Evolutionary conservation across 176 grass and related monocot genomes (phyloP).

Genomic region (Saccharum spontaneum): DNA sequence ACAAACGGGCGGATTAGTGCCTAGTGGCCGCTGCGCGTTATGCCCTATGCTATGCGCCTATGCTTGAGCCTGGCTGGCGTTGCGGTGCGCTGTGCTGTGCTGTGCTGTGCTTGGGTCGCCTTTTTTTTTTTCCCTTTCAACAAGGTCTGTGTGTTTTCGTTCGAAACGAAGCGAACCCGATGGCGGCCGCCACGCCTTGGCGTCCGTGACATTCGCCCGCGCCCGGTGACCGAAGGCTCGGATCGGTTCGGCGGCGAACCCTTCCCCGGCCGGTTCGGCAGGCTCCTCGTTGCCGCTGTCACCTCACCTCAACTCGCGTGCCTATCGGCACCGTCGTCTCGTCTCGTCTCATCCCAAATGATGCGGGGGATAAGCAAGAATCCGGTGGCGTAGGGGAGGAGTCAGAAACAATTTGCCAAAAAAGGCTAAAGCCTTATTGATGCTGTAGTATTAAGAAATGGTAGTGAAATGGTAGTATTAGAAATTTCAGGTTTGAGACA

Average conservation of each 20-base stretch:
- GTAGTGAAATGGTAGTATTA: too few relatives aligned
- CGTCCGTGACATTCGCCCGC: background rate
- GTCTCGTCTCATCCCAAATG: background rate
- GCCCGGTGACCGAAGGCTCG: too few relatives aligned
- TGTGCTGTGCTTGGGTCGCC: too few relatives aligned
- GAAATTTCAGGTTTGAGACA: too few relatives aligned
- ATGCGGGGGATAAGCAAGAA: conserved; percentile 8
- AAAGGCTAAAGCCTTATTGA: too few relatives aligned
- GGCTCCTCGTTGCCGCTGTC: background rate
- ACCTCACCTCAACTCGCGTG: background rate
- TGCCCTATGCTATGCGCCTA: background rate
- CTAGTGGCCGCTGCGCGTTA: background rate
- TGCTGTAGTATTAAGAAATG: too few relatives aligned
- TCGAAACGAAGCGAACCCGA: background rate
- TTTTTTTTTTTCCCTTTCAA: too few relatives aligned
- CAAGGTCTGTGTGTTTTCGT: background rate
- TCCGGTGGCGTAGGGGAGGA: background rate
- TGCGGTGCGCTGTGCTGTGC: too few relatives aligned
- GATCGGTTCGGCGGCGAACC: background rate
- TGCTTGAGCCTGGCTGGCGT: too few relatives aligned
- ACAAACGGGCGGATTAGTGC: background rate
- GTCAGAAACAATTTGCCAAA: too few relatives aligned
- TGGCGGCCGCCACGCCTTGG: background rate
- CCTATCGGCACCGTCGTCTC: background rate
- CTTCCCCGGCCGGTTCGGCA: background rate